Evolutionary conservation across 768 basidiomycete species (phyloP).

Genomic region (Mycena crocata): DNA sequence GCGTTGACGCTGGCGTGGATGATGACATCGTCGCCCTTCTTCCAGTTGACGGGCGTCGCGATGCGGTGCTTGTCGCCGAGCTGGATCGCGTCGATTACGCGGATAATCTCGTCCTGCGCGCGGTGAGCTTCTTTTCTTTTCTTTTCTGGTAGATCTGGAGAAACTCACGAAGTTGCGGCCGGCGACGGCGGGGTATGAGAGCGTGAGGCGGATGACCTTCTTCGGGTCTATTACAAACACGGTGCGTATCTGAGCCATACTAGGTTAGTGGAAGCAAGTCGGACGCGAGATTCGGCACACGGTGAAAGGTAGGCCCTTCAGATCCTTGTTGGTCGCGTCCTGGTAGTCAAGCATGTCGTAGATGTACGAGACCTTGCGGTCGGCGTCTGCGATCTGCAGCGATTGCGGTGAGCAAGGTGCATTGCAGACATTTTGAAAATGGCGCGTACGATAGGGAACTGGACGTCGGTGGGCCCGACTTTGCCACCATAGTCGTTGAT

Average conservation of each 20-base stretch:
- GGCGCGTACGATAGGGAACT: slow-evolving; percentile 90
- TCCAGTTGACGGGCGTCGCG: slow-evolving; percentile 96
- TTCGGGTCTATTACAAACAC: slow-evolving; percentile 98
- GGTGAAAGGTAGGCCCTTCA: slow-evolving; percentile 94
- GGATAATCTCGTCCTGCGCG: slow-evolving; percentile 59
- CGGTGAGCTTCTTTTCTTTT: no score
- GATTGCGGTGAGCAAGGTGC: neutral
- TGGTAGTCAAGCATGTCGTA: slow-evolving; percentile 98
- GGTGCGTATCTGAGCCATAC: slow-evolving; percentile 79
- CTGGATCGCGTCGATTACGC: slow-evolving; percentile 94
- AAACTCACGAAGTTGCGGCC: slow-evolving; percentile 84
- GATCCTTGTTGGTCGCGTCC: slow-evolving; percentile 90
- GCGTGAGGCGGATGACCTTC: slow-evolving; percentile 89
- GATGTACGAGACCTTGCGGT: slow-evolving; percentile 84
- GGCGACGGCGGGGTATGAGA: slow-evolving; percentile 95
- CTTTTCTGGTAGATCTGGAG: no score
- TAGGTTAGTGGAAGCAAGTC: neutral
- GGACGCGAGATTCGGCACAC: slow-evolving; percentile 49
- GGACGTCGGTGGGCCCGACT: slow-evolving; percentile 75
- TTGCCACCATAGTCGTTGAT: slow-evolving; percentile 85
- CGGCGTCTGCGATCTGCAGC: slow-evolving; percentile 88
- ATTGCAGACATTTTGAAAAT: slow-evolving; percentile 9
- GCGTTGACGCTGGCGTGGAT: slow-evolving; percentile 86
- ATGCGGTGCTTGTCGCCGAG: slow-evolving; percentile 87
- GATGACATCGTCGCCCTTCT: slow-evolving; percentile 93